Percentiles rank a stretch among this genome's conserved stretches.
phyloP scores from a whole-genome alignment of 169 alveolate species.

The Eimeria acervulina region DNA sequence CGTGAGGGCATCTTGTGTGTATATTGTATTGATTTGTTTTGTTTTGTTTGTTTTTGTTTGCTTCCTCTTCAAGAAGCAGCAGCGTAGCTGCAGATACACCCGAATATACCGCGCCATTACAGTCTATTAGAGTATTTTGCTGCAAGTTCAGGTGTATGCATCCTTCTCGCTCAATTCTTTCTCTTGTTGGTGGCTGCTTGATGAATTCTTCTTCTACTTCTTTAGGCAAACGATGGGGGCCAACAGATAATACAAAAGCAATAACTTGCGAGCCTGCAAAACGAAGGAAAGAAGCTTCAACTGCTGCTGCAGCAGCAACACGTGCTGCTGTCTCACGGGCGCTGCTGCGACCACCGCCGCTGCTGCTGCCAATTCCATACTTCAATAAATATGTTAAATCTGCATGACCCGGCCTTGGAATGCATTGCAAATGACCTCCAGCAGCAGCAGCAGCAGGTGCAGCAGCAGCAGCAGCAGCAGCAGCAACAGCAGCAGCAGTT shows the following conservation, averaged over 20 bases:
- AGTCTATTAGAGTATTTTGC: not conserved
- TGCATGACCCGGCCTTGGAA: slow-evolving; percentile 92
- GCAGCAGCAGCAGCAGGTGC: slow-evolving; percentile 3
- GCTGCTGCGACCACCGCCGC: slow-evolving; percentile 93
- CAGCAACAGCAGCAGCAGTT: slow-evolving; percentile 40
- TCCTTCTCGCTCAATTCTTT: not conserved
- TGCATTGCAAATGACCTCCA: not conserved
- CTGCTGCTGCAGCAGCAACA: not conserved
- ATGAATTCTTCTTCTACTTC: not conserved
- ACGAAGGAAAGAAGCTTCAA: slow-evolving; percentile 8
- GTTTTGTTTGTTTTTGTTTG: no score
- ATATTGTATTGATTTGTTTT: not conserved
- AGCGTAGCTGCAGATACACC: not conserved
- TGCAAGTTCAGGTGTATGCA: no score
- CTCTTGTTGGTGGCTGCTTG: not conserved
- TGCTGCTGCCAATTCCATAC: slow-evolving; percentile 86
- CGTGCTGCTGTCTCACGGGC: slow-evolving; percentile 91
- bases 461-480: not conserved
- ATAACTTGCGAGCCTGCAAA: not conserved
- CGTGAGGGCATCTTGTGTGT: slow-evolving; percentile 88
- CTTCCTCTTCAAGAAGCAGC: no score
- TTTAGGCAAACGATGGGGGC: not conserved
- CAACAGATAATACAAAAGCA: not conserved
- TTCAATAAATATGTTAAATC: slow-evolving; percentile 89
- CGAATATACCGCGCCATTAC: not conserved